These are phyloP conservation scores for Nannochloropsis oceanica DNA, from an alignment of 108 stramenopile species.

Conservation along the genomic window DNA sequence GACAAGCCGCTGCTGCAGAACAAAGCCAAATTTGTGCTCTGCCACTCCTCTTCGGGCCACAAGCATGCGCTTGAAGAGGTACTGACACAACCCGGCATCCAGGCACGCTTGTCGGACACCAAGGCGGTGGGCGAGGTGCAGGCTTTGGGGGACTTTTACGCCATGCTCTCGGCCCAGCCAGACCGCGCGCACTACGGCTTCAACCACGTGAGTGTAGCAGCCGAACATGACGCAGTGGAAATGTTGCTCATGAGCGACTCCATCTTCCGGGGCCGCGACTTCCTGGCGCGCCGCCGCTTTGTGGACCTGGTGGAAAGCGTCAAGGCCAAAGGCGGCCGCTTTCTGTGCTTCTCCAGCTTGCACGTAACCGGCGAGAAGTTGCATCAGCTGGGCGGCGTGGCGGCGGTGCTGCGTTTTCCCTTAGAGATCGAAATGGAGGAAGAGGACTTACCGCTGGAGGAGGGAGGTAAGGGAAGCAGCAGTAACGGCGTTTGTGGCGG, in stretches of 20 bases:
- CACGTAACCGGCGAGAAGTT: constrained; percentile 88
- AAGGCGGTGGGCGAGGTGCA: constrained; percentile 77
- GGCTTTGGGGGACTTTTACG: constrained; percentile 69
- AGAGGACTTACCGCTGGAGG: not conserved
- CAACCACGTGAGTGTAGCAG: constrained; percentile 35
- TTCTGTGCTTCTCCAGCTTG: constrained; percentile 68
- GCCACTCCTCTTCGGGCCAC: constrained; percentile 76
- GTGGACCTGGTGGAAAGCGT: constrained; percentile 74
- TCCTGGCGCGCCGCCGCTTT: constrained; percentile 53
- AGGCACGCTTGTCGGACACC: constrained; percentile 60
- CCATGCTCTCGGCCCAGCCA: constrained; percentile 67
- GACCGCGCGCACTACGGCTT: constrained; percentile 83
- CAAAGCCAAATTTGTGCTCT: constrained; percentile 76
- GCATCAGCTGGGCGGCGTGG: constrained; percentile 73
- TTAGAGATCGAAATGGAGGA: constrained; percentile 6
- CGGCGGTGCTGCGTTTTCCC: constrained; percentile 43
- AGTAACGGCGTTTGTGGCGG: too few species aligned
- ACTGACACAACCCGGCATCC: constrained; percentile 64
- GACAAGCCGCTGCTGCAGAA: constrained; percentile 55
- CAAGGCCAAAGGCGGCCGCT: constrained; percentile 61
- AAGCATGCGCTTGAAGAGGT: constrained; percentile 88
- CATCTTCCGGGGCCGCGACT: constrained; percentile 66
- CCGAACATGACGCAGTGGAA: constrained; percentile 75
- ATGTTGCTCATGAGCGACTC: constrained; percentile 77
- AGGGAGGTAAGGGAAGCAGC: not conserved